Conservation (phyloP, 2,329 filamentous ascomycete species). For the Calonectria ilicicola region DNA sequence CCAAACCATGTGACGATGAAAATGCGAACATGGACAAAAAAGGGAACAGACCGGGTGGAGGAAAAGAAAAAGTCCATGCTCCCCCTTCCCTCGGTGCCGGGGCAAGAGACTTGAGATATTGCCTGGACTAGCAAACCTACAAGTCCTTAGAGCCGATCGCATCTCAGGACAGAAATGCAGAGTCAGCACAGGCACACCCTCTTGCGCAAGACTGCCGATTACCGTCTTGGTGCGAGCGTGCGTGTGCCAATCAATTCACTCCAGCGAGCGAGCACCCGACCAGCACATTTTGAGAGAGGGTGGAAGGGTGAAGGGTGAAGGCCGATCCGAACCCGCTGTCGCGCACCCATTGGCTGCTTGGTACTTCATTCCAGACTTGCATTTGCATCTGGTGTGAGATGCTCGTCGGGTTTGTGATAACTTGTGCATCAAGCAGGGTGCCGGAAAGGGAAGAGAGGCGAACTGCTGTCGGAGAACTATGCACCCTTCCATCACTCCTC, state of each 20-base stretch:
- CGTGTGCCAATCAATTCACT: conserved; percentile 19
- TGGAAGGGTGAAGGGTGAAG: conserved; percentile 10
- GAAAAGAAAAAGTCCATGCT: neutral
- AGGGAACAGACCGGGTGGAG: neutral
- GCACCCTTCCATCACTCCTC: neutral
- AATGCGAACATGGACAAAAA: neutral
- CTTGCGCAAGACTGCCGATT: neutral
- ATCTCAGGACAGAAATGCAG: neutral
- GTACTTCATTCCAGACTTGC: conserved; percentile 6
- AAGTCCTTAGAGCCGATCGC: neutral
- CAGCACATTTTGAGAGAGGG: neutral
- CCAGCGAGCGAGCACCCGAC: neutral
- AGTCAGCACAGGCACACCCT: neutral
- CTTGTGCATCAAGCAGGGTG: neutral
- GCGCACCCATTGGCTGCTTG: conserved; percentile 11
- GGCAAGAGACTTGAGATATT: neutral
- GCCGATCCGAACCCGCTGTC: neutral
- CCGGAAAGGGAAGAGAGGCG: neutral
- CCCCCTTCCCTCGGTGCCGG: too few relatives aligned
- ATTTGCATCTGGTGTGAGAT: conserved; percentile 4
- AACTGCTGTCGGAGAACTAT: neutral
- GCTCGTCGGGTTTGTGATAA: conserved; percentile 4
- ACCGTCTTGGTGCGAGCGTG: conserved; percentile 7
- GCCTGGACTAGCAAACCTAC: neutral
- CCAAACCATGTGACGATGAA: neutral